Percentiles rank a stretch among this genome's conserved stretches.
Evolutionary conservation across 106 monocot species (phyloP).

Genomic region (Ottelia alismoides): DNA sequence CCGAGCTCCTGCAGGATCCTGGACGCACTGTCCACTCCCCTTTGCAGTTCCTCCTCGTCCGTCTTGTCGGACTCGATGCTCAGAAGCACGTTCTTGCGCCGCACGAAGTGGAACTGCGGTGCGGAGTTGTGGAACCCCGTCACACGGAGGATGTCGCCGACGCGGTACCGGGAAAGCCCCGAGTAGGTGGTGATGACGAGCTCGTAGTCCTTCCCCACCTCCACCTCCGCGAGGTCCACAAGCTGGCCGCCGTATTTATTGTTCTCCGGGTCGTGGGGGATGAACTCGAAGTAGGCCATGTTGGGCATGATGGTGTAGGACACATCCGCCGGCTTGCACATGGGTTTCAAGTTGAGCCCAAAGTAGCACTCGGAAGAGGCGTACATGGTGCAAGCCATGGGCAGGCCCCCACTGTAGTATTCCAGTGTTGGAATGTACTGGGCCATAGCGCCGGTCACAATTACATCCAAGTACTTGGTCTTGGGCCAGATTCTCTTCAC

Average conservation of each 20-base stretch:
- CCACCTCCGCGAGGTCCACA: conserved; percentile 48
- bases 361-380: conserved; percentile 71
- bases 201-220: conserved; percentile 61
- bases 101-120: conserved; percentile 63
- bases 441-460: conserved; percentile 32
- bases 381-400: conserved; percentile 55
- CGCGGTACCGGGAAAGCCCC: conserved; percentile 60
- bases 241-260: neutral
- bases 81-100: conserved; percentile 71
- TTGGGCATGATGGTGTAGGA: conserved; percentile 75
- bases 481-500: conserved; percentile 18
- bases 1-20: conserved; percentile 19
- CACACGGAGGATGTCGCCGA: conserved; percentile 58
- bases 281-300: conserved; percentile 65
- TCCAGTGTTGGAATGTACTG: conserved; percentile 22
- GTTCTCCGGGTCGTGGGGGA: conserved; percentile 19
- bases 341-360: conserved; percentile 41
- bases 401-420: conserved; percentile 20
- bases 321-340: conserved; percentile 34
- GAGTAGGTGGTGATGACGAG: conserved; percentile 75
- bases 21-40: conserved; percentile 40
- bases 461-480: conserved; percentile 13
- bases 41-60: conserved; percentile 28
- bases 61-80: conserved; percentile 55
- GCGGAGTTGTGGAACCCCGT: conserved; percentile 65